These are phyloP conservation scores for Wickerhamiella lipophila DNA, from an alignment of 805 yeast species.

Conservation along the genomic window DNA sequence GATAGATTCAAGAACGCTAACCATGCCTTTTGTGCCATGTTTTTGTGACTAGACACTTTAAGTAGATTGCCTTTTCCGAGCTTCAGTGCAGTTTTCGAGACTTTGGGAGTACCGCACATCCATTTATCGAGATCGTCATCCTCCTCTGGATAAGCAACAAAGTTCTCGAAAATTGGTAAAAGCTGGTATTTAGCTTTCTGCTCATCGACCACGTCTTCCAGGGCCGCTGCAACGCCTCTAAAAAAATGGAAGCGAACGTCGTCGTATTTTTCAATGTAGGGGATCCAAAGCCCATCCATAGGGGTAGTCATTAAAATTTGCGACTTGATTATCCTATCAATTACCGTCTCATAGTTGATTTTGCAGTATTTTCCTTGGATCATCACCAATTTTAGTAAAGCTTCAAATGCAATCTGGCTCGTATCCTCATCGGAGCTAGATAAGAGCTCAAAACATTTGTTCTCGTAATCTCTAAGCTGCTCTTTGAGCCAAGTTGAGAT, in stretches of 20 bases:
- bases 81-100: constrained; percentile 22
- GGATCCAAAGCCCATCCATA: constrained; percentile 10
- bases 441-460: background rate
- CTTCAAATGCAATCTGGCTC: constrained; percentile 35
- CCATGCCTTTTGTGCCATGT: constrained; percentile 35
- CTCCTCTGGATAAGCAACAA: constrained; percentile 19
- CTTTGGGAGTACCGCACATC: constrained; percentile 17
- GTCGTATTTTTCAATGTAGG: constrained; percentile 36
- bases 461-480: constrained; percentile 16
- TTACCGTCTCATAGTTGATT: constrained; percentile 47
- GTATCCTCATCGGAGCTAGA: background rate
- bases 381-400: constrained; percentile 39
- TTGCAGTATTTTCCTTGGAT: constrained; percentile 36
- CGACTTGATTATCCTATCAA: constrained; percentile 30
- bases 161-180: constrained; percentile 17
- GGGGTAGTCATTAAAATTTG: constrained; percentile 30
- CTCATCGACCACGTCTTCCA: constrained; percentile 25
- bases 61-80: constrained; percentile 28
- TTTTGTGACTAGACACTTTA: constrained; percentile 38
- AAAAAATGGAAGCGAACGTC: constrained; percentile 72
- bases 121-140: constrained; percentile 19
- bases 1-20: constrained; percentile 39
- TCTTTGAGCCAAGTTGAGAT: constrained; percentile 32
- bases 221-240: constrained; percentile 35
- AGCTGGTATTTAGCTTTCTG: constrained; percentile 12